Evolutionary conservation across 2,329 filamentous ascomycete species (phyloP).

Genomic region (Clathrospora elynae): DNA sequence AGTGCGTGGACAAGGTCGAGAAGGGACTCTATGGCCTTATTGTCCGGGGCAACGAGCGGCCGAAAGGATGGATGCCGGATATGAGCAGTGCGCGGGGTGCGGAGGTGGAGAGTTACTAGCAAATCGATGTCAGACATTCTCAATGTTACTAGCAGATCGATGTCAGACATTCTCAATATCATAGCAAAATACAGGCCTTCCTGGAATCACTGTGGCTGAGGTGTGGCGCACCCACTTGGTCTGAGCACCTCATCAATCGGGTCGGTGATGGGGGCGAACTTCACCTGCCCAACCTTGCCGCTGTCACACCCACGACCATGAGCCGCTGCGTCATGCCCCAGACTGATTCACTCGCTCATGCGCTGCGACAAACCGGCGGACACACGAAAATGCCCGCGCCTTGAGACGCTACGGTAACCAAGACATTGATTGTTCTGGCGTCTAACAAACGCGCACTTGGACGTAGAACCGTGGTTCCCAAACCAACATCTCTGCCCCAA

Average conservation of each 20-base stretch:
- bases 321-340: constrained; percentile 28
- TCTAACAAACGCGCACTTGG: constrained; percentile 29
- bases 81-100: constrained; percentile 54
- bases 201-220: constrained; percentile 17
- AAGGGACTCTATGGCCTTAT: constrained; percentile 84
- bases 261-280: constrained; percentile 18
- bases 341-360: constrained; percentile 26
- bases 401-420: constrained; percentile 26
- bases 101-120: constrained; percentile 51
- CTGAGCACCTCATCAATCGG: constrained; percentile 20
- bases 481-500: constrained; percentile 8
- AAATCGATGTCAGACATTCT: too few species aligned
- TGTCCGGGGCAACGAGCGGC: constrained; percentile 84
- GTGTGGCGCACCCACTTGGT: constrained; percentile 19
- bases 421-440: constrained; percentile 30
- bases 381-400: constrained; percentile 34
- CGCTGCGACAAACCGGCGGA: constrained; percentile 30
- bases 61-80: constrained; percentile 91
- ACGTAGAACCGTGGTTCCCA: constrained; percentile 17
- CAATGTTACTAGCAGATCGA: too few species aligned
- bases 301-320: constrained; percentile 18
- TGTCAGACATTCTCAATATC: too few species aligned
- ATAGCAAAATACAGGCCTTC: neutral
- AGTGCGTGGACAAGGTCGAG: constrained; percentile 93
- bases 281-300: constrained; percentile 24